phyloP scores from a whole-genome alignment of 305 asterid species.

The Plantago lanceolata region DNA sequence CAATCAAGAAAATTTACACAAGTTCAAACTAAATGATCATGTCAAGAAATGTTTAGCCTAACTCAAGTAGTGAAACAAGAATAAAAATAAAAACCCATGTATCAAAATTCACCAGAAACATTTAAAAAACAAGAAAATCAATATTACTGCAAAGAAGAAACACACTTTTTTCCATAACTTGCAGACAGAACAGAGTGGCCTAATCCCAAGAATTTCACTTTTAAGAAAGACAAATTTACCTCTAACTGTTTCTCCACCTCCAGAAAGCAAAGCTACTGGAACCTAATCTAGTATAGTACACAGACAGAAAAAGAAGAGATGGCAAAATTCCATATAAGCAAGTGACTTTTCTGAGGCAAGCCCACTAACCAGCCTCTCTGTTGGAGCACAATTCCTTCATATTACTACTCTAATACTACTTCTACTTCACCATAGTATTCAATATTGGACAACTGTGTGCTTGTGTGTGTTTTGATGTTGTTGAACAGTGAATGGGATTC shows the following conservation, averaged over 20 bases:
- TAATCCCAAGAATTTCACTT: slow-evolving; percentile 43
- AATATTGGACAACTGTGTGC: neutral
- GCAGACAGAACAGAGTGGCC: slow-evolving; percentile 14
- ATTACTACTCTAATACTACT: neutral
- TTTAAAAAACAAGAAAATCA: too few species aligned
- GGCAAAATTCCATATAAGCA: neutral
- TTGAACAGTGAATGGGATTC: neutral
- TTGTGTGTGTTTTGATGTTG: neutral
- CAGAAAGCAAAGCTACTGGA: slow-evolving; percentile 49
- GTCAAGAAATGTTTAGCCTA: too few species aligned
- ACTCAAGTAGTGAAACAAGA: too few species aligned
- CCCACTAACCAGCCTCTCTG: slow-evolving; percentile 45
- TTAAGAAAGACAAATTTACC: slow-evolving; percentile 15
- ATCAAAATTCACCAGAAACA: slow-evolving; percentile 21
- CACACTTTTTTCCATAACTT: slow-evolving; percentile 20
- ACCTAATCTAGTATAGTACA: slow-evolving; percentile 19
- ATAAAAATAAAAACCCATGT: neutral
- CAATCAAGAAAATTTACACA: too few species aligned
- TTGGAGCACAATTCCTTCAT: slow-evolving; percentile 27
- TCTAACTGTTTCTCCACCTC: slow-evolving; percentile 41
- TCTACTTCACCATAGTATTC: too few species aligned
- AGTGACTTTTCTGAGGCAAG: slow-evolving; percentile 8
- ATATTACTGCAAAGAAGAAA: neutral
- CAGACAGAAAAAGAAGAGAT: neutral
- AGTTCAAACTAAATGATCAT: too few species aligned